Evolutionary conservation across 768 basidiomycete species (phyloP), one percentile per base, ranked within the genome.

Genomic region (Tricholoma saponaceum): DNA sequence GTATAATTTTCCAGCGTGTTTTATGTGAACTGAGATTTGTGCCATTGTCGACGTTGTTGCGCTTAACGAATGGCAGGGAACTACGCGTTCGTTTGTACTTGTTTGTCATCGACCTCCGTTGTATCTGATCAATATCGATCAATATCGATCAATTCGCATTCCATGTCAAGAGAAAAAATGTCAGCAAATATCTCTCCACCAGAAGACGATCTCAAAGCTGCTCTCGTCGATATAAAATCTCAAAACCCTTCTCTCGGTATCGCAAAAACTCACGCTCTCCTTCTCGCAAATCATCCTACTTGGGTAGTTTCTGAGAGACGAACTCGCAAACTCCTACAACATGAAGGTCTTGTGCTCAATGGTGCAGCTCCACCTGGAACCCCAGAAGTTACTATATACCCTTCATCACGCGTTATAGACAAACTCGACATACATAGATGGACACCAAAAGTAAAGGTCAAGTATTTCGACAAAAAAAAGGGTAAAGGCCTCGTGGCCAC

Each of bases 291-390:
- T 9, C 72, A 89, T 62, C 82, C 89, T 2, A 75, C 80, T 22
- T 95, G 91, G 90, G 69, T 79, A 0, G 89, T 94, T 61, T 90
- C 90, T 68, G 93, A 95, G 70, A 94, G 92, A 66, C 82, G 93
- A 22, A 79, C 87, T 4, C 75, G 85, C 49, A 93, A 90, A 69
- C 72, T 89, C 50, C 72, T 94, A 1, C 86, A 89, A 60, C 73
- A 66, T 18, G 80, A 83, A 58, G 84, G 83, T 0, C 73, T 87
- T 30, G 70, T 82, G 20, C 67, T 75, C 18, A 43, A 56, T 44
- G 63, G 67, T 23, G 52, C 67, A 25, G 49, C 52, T 22, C 52
- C 57, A 28, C 54, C 66, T 20, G 20, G 41, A 23, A 33, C 26
- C 13, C 59, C 59, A 10, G 58, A 66, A 51, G 58, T 65, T 9